A percentile compares a stretch with the other conserved stretches of the same genome.
phyloP scores from a whole-genome alignment of 805 yeast species.

The Candida alai region DNA sequence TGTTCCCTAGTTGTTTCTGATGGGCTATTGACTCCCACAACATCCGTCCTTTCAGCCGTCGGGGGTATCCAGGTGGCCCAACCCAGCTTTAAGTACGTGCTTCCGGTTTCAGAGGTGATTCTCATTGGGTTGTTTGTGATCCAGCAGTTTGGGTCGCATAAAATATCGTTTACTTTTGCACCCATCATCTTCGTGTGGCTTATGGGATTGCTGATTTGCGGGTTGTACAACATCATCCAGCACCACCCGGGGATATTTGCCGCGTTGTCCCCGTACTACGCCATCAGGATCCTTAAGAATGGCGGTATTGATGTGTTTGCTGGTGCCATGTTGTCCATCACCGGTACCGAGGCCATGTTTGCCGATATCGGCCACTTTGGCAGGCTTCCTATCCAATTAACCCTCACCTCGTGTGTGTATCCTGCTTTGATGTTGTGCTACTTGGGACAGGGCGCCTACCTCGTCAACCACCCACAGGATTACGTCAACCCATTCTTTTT shows the following conservation, averaged over 20 bases:
- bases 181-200: slow-evolving; percentile 55
- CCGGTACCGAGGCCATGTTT: slow-evolving; percentile 64
- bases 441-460: slow-evolving; percentile 56
- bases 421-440: slow-evolving; percentile 50
- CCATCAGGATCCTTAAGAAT: slow-evolving; percentile 39
- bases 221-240: slow-evolving; percentile 41
- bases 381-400: slow-evolving; percentile 44
- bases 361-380: slow-evolving; percentile 61
- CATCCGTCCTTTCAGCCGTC: slow-evolving; percentile 55
- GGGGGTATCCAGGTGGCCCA: slow-evolving; percentile 53
- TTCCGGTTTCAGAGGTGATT: slow-evolving; percentile 49
- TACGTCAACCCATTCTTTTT: slow-evolving; percentile 43
- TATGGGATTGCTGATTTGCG: slow-evolving; percentile 40
- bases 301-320: slow-evolving; percentile 44
- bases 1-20: slow-evolving; percentile 56
- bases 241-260: slow-evolving; percentile 43
- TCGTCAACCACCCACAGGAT: slow-evolving; percentile 36
- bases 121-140: slow-evolving; percentile 41
- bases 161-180: slow-evolving; percentile 47
- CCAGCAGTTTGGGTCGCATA: slow-evolving; percentile 50
- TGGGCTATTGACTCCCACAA: slow-evolving; percentile 61
- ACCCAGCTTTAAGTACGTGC: slow-evolving; percentile 41
- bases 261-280: slow-evolving; percentile 50
- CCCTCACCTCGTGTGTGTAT: slow-evolving; percentile 45
- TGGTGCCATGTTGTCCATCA: slow-evolving; percentile 50